Base-by-base conservation (phyloP, 352 stramenopile genomes). In the Pythium dissotocum region DNA sequence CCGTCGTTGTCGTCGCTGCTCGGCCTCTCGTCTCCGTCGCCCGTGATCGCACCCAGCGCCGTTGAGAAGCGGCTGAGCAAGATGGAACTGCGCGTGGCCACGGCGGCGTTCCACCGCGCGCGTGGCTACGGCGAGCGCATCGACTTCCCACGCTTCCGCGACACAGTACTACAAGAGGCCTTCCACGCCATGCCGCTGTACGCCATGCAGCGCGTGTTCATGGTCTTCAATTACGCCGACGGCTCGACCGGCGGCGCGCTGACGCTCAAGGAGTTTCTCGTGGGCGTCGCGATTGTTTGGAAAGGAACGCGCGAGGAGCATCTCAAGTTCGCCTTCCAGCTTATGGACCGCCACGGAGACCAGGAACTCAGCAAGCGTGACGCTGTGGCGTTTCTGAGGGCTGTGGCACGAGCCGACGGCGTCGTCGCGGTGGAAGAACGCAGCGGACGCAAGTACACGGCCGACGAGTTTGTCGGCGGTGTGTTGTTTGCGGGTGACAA, bases 251-350 rank as follows among this genome's bases (percentile, higher is more conserved):
- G 35, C 7, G 65, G 63, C 24, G 62, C 70, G 24, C 35, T 78
- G n/a, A 76, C 71, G 2, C 61, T 78, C 21, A 65, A 73, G 14
- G 75, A 82, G 44, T 89, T 89, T 42, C 56, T 80, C 32, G 63
- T 71, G 9, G 77, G 73, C 30, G 52, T 82, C 10, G 51, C 66
- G 44, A 58, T 74, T 35, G 65, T 69, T 6, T 62, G 36, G 21
- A 84, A 79, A 65, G 71, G 80, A 14, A 75, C 71, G 7, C 75
- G 61, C 4, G 71, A 82, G n/a, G 77, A 87, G 51, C 78, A 80
- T 10, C 46, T 88, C n/a, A 49, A 42, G 28, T 78, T 84, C 44
- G 58, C 77, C 12, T 89, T 81, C 35, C 70, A 78, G 63, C 67
- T 85, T 26, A 75, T 83, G 61, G 70, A 71, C 58, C 35, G 52